Base-by-base conservation (phyloP, 148 eudicot genomes). In the Oxyria digyna region DNA sequence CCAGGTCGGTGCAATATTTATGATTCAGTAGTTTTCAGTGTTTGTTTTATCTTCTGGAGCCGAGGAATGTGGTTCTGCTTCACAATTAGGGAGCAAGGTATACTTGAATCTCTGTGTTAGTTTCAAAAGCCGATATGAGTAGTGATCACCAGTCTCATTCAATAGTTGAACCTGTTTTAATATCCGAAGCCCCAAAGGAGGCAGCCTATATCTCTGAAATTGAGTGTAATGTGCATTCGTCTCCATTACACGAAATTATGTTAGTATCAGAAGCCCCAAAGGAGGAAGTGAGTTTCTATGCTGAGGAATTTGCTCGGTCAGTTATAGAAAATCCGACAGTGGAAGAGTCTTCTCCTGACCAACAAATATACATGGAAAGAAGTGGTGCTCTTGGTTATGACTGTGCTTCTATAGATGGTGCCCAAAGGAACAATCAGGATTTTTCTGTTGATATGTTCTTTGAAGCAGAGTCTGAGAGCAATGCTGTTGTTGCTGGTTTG, bases 101-200 rank as follows among this genome's bases (percentile, higher is more conserved):
- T 50, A 50, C 27, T 50, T 50, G 57, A 50, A 50, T 50, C 9
- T 18, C 57, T 8, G 27, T 8, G 57, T 21, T 50, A 21, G 10
- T 50, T 50, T 1, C 57, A 50, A 20, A 50, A 13, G 57, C 12
- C 8, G 24, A 18, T 18, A 50, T 50, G 57, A 21, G 57, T 10
- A 50, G 57, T 50, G 10, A 50, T 50, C 24, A 50, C 5, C 49
- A 45, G 26, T 50, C 57, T 10, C 24, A 50, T 50, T 21, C 57
- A 20, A 50, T 50, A 18, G 57, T 20, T 7, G 57, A 21, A 50
- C 20, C 57, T 50, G 57, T 50, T 50, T 21, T 50, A 27, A 10
- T 50, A 50, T 50, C 57, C 21, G 57, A 50, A 50, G 57, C 57
- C 27, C 57, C 57, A 18, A 50, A 50, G 57, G 57, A 50, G 57